Evolutionary conservation across 1,284 basidiomycete genomes (phyloP).

Genomic region (Heterobasidion annosum): DNA sequence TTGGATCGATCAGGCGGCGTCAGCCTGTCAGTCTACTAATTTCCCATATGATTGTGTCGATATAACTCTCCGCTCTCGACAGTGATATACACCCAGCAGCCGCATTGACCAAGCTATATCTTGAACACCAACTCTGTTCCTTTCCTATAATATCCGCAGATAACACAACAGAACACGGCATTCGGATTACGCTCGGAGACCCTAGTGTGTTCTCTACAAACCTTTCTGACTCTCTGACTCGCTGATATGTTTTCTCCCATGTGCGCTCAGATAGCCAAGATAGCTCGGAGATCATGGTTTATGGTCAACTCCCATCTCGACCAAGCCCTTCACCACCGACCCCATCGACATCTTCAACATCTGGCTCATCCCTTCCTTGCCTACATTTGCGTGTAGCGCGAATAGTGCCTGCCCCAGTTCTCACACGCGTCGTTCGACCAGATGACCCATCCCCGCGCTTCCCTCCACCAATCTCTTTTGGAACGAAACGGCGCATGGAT

Average conservation of each 20-base stretch:
- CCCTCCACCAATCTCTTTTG: constrained; percentile 33
- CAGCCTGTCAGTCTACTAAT: constrained; percentile 37
- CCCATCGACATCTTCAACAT: constrained; percentile 15
- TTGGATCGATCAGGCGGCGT: constrained; percentile 54
- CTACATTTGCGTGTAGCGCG: constrained; percentile 50
- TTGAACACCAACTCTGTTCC: constrained; percentile 61
- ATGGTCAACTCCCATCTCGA: constrained; percentile 33
- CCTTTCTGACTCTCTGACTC: neutral
- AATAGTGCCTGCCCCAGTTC: constrained; percentile 32
- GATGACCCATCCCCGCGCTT: constrained; percentile 70
- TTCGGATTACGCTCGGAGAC: constrained; percentile 64
- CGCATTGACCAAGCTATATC: constrained; percentile 50
- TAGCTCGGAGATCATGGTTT: constrained; percentile 59
- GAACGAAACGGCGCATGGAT: constrained; percentile 19
- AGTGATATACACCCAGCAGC: constrained; percentile 70
- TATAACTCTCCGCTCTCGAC: neutral
- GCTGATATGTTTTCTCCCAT: neutral
- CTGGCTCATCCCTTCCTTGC: constrained; percentile 12
- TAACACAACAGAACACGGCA: constrained; percentile 35
- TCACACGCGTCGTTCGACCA: constrained; percentile 47
- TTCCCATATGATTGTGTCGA: neutral
- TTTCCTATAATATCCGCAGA: constrained; percentile 28
- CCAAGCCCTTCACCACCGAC: neutral
- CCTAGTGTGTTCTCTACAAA: constrained; percentile 31
- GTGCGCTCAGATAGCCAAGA: constrained; percentile 5